Percentiles rank a stretch among this genome's conserved stretches.
Conservation (phyloP, 1,284 basidiomycete species). For the Exsudoporus floridanus region DNA sequence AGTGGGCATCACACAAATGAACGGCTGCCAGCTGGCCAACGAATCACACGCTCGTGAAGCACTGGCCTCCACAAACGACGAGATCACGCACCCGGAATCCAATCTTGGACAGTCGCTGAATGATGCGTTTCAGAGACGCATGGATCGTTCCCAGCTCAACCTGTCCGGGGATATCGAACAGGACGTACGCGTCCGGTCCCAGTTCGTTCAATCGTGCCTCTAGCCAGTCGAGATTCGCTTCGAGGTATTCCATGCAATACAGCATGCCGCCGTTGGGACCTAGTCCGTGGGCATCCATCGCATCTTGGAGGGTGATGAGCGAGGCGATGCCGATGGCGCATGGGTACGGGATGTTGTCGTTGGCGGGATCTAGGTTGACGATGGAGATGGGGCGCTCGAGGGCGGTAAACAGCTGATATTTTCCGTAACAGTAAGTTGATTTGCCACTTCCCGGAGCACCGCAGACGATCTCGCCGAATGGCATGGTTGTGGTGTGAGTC, state of each 20-base stretch:
- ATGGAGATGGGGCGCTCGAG: conserved; percentile 84
- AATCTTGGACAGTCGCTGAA: conserved; percentile 63
- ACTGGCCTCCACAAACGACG: conserved; percentile 4
- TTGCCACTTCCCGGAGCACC: conserved; percentile 93
- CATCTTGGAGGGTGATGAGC: conserved; percentile 86
- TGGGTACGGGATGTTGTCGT: conserved; percentile 87
- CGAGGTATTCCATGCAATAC: conserved; percentile 97
- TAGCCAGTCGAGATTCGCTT: conserved; percentile 95
- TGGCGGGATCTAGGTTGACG: conserved; percentile 96
- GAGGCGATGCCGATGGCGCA: conserved; percentile 85
- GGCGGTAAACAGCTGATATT: conserved; percentile 89
- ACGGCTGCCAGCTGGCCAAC: conserved; percentile 81
- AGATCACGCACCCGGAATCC: conserved; percentile 77
- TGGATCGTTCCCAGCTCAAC: conserved; percentile 98
- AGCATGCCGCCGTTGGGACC: conserved; percentile 98
- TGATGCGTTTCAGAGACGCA: conserved; percentile 79
- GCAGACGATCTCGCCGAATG: conserved; percentile 85
- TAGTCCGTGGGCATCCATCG: conserved; percentile 82
- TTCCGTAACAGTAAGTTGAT: conserved; percentile 92
- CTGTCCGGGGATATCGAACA: conserved; percentile 97
- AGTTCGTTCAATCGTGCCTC: conserved; percentile 70
- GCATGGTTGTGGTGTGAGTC: conserved; percentile 46
- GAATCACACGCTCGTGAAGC: conserved; percentile 20
- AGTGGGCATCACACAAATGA: conserved; percentile 94
- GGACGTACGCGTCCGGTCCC: conserved; percentile 75